A percentile compares a stretch with the other conserved stretches of the same genome.
These are phyloP conservation scores for Penicillium carneum DNA, from an alignment of 2,329 filamentous ascomycete genomes.

Conservation along the genomic window DNA sequence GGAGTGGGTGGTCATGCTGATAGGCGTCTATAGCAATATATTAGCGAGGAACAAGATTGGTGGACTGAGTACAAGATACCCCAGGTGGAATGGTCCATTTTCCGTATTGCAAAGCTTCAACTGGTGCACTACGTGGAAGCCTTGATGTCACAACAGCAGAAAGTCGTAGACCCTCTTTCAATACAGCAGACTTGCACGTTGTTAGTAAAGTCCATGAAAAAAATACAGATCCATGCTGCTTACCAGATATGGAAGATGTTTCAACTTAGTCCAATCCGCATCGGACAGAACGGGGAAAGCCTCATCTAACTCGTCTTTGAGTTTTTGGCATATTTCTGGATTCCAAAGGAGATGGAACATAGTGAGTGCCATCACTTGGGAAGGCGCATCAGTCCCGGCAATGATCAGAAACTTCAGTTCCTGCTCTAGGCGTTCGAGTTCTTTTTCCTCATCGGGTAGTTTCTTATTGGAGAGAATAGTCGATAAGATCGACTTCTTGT, in stretches of 20 bases:
- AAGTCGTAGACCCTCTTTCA: neutral
- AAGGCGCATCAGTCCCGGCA: neutral
- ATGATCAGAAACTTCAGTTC: neutral
- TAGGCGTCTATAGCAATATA: neutral
- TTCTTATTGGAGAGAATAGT: conserved; percentile 1
- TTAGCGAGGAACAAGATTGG: neutral
- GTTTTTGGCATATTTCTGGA: neutral
- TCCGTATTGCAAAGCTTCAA: neutral
- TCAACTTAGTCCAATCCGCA: neutral
- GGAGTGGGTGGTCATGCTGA: neutral
- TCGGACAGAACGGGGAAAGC: neutral
- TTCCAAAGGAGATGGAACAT: neutral
- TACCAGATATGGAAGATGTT: neutral
- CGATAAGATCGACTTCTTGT: neutral
- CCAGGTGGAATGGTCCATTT: neutral
- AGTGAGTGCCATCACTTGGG: neutral
- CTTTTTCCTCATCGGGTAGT: neutral
- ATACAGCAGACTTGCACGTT: neutral
- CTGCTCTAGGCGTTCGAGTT: neutral
- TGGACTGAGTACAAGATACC: neutral
- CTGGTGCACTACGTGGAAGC: neutral
- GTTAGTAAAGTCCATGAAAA: neutral
- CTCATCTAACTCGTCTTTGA: conserved; percentile 1
- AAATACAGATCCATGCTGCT: neutral
- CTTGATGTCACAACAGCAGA: conserved; percentile 3